These are phyloP conservation scores for Metschnikowia amazonensis DNA, from an alignment of 805 yeast species.

Conservation along the genomic window DNA sequence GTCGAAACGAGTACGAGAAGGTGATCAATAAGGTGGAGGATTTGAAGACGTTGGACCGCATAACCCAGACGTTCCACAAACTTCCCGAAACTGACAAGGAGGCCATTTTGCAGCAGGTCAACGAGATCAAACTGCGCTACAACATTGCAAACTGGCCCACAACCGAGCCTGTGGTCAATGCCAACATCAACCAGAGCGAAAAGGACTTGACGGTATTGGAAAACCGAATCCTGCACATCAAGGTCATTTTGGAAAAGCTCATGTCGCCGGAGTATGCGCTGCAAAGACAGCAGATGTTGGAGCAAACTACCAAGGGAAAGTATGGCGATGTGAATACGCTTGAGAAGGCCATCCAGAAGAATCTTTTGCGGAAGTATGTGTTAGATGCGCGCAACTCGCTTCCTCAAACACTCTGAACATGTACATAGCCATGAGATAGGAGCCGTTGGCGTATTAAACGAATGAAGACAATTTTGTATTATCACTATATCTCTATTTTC, in stretches of 20 bases:
- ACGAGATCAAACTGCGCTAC: slow-evolving; percentile 36
- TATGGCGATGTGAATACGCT: slow-evolving; percentile 29
- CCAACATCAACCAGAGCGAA: slow-evolving; percentile 27
- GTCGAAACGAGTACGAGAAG: slow-evolving; percentile 28
- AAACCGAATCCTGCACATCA: slow-evolving; percentile 31
- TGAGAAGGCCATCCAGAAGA: slow-evolving; percentile 46
- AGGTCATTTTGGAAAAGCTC: slow-evolving; percentile 35
- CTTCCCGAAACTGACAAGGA: slow-evolving; percentile 23
- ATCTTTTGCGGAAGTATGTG: slow-evolving; percentile 64
- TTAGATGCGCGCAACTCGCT: slow-evolving; percentile 28
- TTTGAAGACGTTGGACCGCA: slow-evolving; percentile 32
- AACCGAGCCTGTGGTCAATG: slow-evolving; percentile 35
- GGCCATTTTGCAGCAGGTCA: slow-evolving; percentile 28
- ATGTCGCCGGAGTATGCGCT: slow-evolving; percentile 27
- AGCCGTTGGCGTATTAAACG: no score
- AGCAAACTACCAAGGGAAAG: slow-evolving; percentile 21
- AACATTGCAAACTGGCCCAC: slow-evolving; percentile 40
- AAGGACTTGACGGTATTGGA: slow-evolving; percentile 28
- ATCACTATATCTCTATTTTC: no score
- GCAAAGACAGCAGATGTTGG: slow-evolving; percentile 23
- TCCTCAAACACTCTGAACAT: slow-evolving; percentile 6
- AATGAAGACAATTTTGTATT: no score
- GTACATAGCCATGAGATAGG: no score
- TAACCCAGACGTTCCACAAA: slow-evolving; percentile 25
- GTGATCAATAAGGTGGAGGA: slow-evolving; percentile 36